Evolutionary conservation across 2,329 filamentous ascomycete genomes (phyloP).

Genomic region (Talaromyces sp.): DNA sequence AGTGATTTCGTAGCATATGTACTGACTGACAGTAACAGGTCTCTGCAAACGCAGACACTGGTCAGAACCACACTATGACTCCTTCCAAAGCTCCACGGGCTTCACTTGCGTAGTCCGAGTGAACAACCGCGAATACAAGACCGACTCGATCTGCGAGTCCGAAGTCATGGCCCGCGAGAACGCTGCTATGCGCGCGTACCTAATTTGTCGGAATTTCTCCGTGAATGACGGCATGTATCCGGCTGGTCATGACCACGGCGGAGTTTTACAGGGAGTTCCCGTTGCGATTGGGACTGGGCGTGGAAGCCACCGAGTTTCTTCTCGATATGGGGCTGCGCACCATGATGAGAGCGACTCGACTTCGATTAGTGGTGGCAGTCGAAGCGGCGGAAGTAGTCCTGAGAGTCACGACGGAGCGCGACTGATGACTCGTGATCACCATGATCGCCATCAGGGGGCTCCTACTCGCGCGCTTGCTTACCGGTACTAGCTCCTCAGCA

Average conservation of each 20-base stretch:
- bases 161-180: constrained; percentile 84
- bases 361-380: constrained; percentile 42
- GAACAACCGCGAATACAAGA: constrained; percentile 95
- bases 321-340: not conserved
- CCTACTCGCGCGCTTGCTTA: constrained; percentile 28
- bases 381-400: constrained; percentile 57
- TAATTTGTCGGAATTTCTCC: constrained; percentile 96
- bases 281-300: constrained; percentile 62
- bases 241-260: constrained; percentile 53
- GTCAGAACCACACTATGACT: constrained; percentile 86
- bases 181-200: constrained; percentile 91
- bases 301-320: constrained; percentile 1
- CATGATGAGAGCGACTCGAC: constrained; percentile 44
- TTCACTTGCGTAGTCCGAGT: constrained; percentile 89
- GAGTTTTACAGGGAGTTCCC: constrained; percentile 58
- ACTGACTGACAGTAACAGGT: constrained; percentile 52
- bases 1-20: constrained; percentile 24
- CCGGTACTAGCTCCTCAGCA: constrained; percentile 8
- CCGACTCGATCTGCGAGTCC: constrained; percentile 77
- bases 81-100: constrained; percentile 68
- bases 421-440: constrained; percentile 20
- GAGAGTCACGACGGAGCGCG: constrained; percentile 30
- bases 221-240: constrained; percentile 89
- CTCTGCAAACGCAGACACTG: constrained; percentile 92
- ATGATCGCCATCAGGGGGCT: constrained; percentile 22